Percentiles rank a stretch among this genome's conserved stretches.
Conservation (phyloP, 2,329 filamentous ascomycete genomes). For the Nigrospora osmanthi region DNA sequence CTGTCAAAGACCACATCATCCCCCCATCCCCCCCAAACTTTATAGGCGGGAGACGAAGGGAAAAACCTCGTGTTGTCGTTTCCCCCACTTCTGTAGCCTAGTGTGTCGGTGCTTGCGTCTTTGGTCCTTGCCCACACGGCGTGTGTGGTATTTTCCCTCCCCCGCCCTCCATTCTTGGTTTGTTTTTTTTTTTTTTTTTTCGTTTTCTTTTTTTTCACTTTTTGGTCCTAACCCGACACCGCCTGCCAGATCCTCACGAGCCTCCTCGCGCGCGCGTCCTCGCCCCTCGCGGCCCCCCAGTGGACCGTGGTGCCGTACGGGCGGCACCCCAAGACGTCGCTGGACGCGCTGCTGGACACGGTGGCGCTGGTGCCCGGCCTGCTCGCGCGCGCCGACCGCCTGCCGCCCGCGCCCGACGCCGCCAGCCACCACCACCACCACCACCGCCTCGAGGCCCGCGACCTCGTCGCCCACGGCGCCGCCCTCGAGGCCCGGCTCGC, state of each 20-base stretch:
- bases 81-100: no score
- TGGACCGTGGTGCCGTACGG: slow-evolving; percentile 47
- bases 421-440: slow-evolving; percentile 10
- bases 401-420: slow-evolving; percentile 28
- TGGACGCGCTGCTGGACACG: slow-evolving; percentile 46
- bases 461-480: slow-evolving; percentile 39
- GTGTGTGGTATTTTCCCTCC: no score
- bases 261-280: slow-evolving; percentile 39
- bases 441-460: slow-evolving; percentile 36
- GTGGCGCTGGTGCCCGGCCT: slow-evolving; percentile 37
- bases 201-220: no score
- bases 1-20: slow-evolving; percentile 21
- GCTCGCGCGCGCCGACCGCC: slow-evolving; percentile 34
- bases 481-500: slow-evolving; percentile 38
- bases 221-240: no score
- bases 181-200: neutral
- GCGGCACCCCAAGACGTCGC: slow-evolving; percentile 37
- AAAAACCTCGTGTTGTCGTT: no score
- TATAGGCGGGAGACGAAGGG: no score
- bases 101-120: no score
- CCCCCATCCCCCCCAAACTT: no score
- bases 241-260: slow-evolving; percentile 34
- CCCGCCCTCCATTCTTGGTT: no score
- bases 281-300: slow-evolving; percentile 41
- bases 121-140: no score